Conservation (phyloP, 2,329 filamentous ascomycete genomes). For the Dactylella cylindrospora region DNA sequence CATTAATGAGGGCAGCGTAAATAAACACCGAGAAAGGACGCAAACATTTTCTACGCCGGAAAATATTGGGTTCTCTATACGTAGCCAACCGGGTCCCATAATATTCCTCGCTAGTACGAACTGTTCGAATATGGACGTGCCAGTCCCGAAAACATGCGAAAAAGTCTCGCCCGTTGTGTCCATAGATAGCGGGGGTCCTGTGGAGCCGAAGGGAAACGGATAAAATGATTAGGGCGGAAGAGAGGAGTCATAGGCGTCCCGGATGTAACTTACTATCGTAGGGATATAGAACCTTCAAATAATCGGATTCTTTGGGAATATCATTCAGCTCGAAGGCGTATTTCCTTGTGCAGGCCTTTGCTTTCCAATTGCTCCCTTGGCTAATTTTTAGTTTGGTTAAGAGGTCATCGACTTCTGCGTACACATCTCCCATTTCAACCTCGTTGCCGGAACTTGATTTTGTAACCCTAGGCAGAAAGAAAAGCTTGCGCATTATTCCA, state of each 20-base stretch:
- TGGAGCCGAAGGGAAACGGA: conserved; percentile 25
- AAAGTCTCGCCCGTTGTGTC: conserved; percentile 81
- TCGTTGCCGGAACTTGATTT: conserved; percentile 66
- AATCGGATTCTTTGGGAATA: conserved; percentile 84
- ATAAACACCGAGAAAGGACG: conserved; percentile 3
- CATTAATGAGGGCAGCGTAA: too few species aligned
- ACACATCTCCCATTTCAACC: conserved; percentile 84
- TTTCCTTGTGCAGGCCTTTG: conserved; percentile 84
- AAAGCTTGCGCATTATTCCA: conserved; percentile 89
- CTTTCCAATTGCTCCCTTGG: conserved; percentile 70
- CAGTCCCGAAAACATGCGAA: conserved; percentile 89
- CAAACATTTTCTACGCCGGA: conserved; percentile 70
- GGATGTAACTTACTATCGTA: conserved; percentile 67
- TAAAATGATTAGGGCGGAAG: background rate
- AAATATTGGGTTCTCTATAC: conserved; percentile 83
- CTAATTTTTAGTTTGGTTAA: conserved; percentile 84
- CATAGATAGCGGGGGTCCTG: conserved; percentile 69
- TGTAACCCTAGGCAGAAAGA: conserved; percentile 78
- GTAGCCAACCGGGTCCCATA: conserved; percentile 98
- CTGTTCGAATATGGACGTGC: conserved; percentile 92
- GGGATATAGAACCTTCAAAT: conserved; percentile 93
- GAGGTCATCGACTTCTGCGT: conserved; percentile 79
- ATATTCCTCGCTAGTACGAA: conserved; percentile 99
- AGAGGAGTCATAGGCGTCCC: background rate
- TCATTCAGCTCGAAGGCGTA: conserved; percentile 91